Evolutionary conservation across 371 early-diverging fungal genomes (phyloP).

Genomic region (Zychaea mexicana): DNA sequence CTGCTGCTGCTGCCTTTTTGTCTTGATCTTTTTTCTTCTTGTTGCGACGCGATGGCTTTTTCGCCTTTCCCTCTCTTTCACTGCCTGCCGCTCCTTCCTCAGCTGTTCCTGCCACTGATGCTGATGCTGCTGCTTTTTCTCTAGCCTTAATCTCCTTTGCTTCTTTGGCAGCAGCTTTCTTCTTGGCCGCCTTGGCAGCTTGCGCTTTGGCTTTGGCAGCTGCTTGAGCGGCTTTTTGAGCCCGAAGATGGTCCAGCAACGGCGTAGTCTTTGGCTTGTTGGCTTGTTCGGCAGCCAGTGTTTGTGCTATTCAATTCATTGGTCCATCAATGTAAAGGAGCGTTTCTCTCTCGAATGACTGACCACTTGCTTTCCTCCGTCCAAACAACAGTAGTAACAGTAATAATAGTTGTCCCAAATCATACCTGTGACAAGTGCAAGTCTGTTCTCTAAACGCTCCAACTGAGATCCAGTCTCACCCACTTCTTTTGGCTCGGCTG

Average conservation of each 20-base stretch:
- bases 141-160: slow-evolving; percentile 6
- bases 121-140: slow-evolving; percentile 7
- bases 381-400: too few relatives aligned
- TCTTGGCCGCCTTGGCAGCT: slow-evolving; percentile 49
- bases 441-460: slow-evolving; percentile 54
- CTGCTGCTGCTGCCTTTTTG: slow-evolving; percentile 14
- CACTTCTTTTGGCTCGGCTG: slow-evolving; percentile 30
- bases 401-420: too few relatives aligned
- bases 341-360: background rate
- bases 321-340: background rate
- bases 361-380: background rate
- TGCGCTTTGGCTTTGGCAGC: slow-evolving; percentile 54
- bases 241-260: slow-evolving; percentile 76
- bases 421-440: slow-evolving; percentile 51
- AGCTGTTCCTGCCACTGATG: slow-evolving; percentile 14
- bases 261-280: slow-evolving; percentile 69
- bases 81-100: too few relatives aligned
- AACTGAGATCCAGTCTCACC: slow-evolving; percentile 40
- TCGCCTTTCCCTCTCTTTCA: too few relatives aligned
- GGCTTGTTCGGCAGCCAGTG: slow-evolving; percentile 47
- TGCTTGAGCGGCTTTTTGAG: slow-evolving; percentile 69
- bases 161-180: slow-evolving; percentile 23
- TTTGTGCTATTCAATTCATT: slow-evolving; percentile 29
- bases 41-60: slow-evolving; percentile 34
- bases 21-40: slow-evolving; percentile 38